Evolutionary conservation across 495 filamentous ascomycete genomes (phyloP).

Genomic region (Cetradonia linearis): DNA sequence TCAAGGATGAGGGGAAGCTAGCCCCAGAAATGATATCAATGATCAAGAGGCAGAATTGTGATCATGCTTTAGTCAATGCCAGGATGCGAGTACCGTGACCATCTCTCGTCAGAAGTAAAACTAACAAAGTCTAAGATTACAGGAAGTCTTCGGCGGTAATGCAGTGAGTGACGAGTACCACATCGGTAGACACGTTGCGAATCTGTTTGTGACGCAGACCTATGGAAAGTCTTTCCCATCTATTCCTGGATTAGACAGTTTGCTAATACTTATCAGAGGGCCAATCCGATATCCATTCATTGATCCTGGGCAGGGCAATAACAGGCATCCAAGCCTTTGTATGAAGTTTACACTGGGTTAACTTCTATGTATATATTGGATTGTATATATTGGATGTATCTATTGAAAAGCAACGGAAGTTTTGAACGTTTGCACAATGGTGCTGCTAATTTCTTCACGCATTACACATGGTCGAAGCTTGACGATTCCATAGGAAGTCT

Average conservation of each 20-base stretch:
- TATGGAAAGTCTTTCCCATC: conserved; percentile 49
- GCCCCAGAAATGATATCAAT: conserved; percentile 97
- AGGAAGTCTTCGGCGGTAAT: conserved; percentile 95
- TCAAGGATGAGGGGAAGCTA: conserved; percentile 82
- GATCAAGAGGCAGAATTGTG: conserved; percentile 97
- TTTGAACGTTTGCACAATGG: no score
- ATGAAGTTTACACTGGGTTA: conserved; percentile 22
- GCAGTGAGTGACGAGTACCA: conserved; percentile 93
- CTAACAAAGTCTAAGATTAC: conserved; percentile 45
- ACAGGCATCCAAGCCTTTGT: conserved; percentile 62
- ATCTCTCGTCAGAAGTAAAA: not conserved
- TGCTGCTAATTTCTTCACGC: no score
- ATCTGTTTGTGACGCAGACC: conserved; percentile 93
- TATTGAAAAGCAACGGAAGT: not conserved
- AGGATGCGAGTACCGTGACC: conserved; percentile 45
- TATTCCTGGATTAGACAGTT: not conserved
- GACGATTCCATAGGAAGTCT: no score
- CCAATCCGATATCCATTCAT: conserved; percentile 33
- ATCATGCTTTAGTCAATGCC: conserved; percentile 72
- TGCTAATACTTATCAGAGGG: conserved; percentile 16
- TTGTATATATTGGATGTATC: no score
- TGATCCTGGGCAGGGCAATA: conserved; percentile 62
- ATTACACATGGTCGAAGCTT: no score
- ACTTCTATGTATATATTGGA: conserved; percentile 9
- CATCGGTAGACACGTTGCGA: conserved; percentile 90